Base-by-base conservation (phyloP, 257 asterid genomes). In the Eucommia ulmoides region DNA sequence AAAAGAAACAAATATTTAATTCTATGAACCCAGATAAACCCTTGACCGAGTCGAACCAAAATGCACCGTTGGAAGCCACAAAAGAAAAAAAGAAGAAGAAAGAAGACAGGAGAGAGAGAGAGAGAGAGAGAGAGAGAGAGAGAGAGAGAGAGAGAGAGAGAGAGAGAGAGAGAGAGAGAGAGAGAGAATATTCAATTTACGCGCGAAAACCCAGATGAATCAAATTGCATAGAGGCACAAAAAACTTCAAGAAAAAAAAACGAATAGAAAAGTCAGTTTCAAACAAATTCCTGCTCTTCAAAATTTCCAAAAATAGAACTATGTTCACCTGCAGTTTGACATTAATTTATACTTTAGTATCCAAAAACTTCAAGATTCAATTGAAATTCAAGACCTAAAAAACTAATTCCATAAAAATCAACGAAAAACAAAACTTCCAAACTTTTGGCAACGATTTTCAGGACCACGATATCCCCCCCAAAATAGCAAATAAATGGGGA, bases 1-100 rank as follows among this genome's bases (percentile, higher is more conserved):
- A 56, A 24, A 51, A 48, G 11, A 24, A 48, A 65, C 41, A 41
- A 54, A 62, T 57, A 16, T 24, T 22, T 47, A 44, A 42, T 48
- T 18, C 50, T 61, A 49, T 52, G 46, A 24, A 58, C 10, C 10
- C 38, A 29, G 12, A 14, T 25, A 59, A 46, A 48, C 24, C 63
- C 44, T 72, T 76, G 83, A 73, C 83, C 0, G 54, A 66, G 88
- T 78, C 94, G 69, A 74, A 68, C 69, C 62, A 63, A 58, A 76
- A 53, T 51, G 73, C 72, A 78, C 77, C 75, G 79, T 65, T 68
- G 62, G 61, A 60, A 65, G 76, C 56, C 74, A 69, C 68, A 61
- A 6, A 26, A 4, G 12, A 26, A 26, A 35, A 9, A 62, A 57
- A 64, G n/a, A n/a, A n/a, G n/a, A n/a, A n/a, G n/a, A n/a, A n/a